Evolutionary conservation across 768 basidiomycete species (phyloP).

Genomic region (Suillus sp.): DNA sequence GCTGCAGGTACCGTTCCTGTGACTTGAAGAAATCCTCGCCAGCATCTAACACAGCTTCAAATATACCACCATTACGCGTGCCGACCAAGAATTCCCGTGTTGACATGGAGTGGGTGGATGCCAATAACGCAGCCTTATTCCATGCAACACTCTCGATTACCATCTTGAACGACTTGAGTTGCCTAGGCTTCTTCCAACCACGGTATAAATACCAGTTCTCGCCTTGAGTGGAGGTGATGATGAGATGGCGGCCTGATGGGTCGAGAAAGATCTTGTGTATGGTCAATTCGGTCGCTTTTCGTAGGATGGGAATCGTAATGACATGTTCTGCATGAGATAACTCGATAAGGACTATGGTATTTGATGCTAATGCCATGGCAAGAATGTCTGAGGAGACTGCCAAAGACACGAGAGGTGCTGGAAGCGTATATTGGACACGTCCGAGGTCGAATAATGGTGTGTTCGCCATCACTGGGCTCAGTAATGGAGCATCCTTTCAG

Average conservation of each 20-base stretch:
- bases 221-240: slow-evolving; percentile 83
- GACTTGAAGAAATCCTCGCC: slow-evolving; percentile 93
- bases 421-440: slow-evolving; percentile 85
- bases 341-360: slow-evolving; percentile 85
- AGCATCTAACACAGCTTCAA: slow-evolving; percentile 87
- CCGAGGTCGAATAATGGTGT: slow-evolving; percentile 80
- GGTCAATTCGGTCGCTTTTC: slow-evolving; percentile 73
- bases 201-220: slow-evolving; percentile 93
- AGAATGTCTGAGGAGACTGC: slow-evolving; percentile 87
- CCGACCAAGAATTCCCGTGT: slow-evolving; percentile 88
- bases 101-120: slow-evolving; percentile 68
- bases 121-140: slow-evolving; percentile 72
- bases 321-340: slow-evolving; percentile 87
- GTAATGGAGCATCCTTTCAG: slow-evolving; percentile 34
- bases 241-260: slow-evolving; percentile 87
- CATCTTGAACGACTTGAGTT: slow-evolving; percentile 79
- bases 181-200: slow-evolving; percentile 80
- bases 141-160: slow-evolving; percentile 91
- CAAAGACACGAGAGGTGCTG: slow-evolving; percentile 80
- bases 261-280: slow-evolving; percentile 89
- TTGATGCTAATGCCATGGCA: slow-evolving; percentile 78
- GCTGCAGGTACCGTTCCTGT: slow-evolving; percentile 74
- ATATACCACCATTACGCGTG: slow-evolving; percentile 79
- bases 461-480: slow-evolving; percentile 37
- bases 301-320: slow-evolving; percentile 73